Evolutionary conservation across 2,329 filamentous ascomycete genomes (phyloP).

Genomic region (Aspergillus clavatus): DNA sequence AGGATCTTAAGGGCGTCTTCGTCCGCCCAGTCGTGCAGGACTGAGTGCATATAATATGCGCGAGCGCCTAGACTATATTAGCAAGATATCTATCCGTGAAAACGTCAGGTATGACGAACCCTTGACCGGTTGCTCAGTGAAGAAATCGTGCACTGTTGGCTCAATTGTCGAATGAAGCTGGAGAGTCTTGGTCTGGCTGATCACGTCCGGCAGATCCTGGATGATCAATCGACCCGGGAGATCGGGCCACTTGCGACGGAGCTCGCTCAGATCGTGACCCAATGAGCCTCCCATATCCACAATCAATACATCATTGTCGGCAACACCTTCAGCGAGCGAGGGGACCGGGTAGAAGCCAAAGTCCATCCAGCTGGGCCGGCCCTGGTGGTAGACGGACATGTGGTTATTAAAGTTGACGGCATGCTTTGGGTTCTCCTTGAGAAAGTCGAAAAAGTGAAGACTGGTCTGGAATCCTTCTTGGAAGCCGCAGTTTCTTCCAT

Average conservation of each 20-base stretch:
- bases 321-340: slow-evolving; percentile 14
- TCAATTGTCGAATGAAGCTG: slow-evolving; percentile 10
- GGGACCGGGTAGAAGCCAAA: slow-evolving; percentile 23
- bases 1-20: slow-evolving; percentile 29
- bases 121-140: slow-evolving; percentile 43
- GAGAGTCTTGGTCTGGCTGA: slow-evolving; percentile 17
- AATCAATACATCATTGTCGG: slow-evolving; percentile 18
- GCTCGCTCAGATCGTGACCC: slow-evolving; percentile 38
- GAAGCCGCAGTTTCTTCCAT: slow-evolving; percentile 19
- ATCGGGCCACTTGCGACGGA: slow-evolving; percentile 33
- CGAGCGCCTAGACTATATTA: slow-evolving; percentile 25
- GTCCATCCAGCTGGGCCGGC: slow-evolving; percentile 19
- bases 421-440: slow-evolving; percentile 13
- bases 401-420: slow-evolving; percentile 20
- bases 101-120: slow-evolving; percentile 20
- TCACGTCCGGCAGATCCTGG: slow-evolving; percentile 44
- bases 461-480: slow-evolving; percentile 22
- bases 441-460: slow-evolving; percentile 21
- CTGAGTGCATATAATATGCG: slow-evolving; percentile 15
- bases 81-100: background rate
- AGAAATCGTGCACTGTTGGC: slow-evolving; percentile 43
- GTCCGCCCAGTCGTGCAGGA: slow-evolving; percentile 30
- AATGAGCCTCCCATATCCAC: slow-evolving; percentile 43
- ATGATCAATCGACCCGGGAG: slow-evolving; percentile 42
- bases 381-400: slow-evolving; percentile 17